Conservation (phyloP, 2,329 filamentous ascomycete species). For the Cercospora citrullina region DNA sequence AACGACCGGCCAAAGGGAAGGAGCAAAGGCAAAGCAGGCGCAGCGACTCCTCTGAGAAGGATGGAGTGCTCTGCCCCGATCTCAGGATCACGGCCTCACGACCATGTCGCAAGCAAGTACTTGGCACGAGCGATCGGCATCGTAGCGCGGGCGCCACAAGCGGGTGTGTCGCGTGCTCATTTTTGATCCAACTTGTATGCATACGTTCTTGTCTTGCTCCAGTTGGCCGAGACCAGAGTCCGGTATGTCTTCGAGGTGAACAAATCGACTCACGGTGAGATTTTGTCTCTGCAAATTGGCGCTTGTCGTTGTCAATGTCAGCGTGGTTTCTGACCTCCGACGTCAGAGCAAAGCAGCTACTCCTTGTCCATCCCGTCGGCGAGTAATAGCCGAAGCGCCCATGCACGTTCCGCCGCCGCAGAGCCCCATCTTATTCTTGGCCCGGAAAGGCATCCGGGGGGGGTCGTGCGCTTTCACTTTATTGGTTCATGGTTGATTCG, state of each 20-base stretch:
- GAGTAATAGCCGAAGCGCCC: neutral
- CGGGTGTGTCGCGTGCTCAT: conserved; percentile 6
- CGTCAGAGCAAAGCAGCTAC: neutral
- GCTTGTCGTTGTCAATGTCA: neutral
- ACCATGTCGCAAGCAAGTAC: neutral
- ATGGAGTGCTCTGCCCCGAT: neutral
- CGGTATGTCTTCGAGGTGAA: neutral
- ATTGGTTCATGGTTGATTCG: neutral
- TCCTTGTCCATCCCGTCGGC: neutral
- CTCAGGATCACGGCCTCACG: neutral
- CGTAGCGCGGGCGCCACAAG: neutral
- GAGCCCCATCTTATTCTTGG: conserved; percentile 2
- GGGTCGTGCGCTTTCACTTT: neutral
- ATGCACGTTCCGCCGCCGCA: neutral
- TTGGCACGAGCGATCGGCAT: conserved; percentile 7
- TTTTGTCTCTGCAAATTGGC: neutral
- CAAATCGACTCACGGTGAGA: neutral
- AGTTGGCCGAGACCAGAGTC: neutral
- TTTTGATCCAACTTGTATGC: neutral
- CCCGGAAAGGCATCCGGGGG: neutral
- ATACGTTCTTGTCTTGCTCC: neutral
- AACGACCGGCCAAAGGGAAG: neutral
- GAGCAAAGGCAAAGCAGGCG: neutral
- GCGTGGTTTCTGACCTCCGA: neutral
- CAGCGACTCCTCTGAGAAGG: conserved; percentile 1